These are phyloP conservation scores for Vicia sativa DNA, from an alignment of 306 rosid species.

Conservation along the genomic window DNA sequence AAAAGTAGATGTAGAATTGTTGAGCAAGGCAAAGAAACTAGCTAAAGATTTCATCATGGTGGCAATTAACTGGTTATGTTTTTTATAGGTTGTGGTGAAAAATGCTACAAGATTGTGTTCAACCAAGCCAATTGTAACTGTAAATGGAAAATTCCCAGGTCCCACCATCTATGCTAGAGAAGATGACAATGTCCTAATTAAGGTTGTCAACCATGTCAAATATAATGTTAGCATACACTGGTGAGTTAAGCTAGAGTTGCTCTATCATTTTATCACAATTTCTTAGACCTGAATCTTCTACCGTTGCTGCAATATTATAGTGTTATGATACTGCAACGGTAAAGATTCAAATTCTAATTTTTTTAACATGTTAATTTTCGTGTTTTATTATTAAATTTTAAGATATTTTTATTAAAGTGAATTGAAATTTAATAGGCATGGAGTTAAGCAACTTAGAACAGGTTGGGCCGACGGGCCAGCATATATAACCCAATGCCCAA, in stretches of 20 bases:
- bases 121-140: slow-evolving; percentile 52
- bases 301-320: too few species aligned
- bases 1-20: slow-evolving; percentile 26
- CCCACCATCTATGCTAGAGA: slow-evolving; percentile 62
- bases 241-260: slow-evolving; percentile 39
- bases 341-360: not conserved
- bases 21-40: slow-evolving; percentile 32
- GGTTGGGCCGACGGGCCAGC: slow-evolving; percentile 99
- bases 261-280: not conserved
- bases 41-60: not conserved
- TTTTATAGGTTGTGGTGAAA: slow-evolving; percentile 50
- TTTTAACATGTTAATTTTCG: not conserved
- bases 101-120: slow-evolving; percentile 56
- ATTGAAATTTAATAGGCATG: slow-evolving; percentile 62
- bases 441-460: slow-evolving; percentile 65
- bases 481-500: slow-evolving; percentile 87
- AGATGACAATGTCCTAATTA: slow-evolving; percentile 54
- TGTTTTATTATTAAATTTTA: not conserved
- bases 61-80: slow-evolving; percentile 32
- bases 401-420: not conserved
- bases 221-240: slow-evolving; percentile 88
- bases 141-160: slow-evolving; percentile 57
- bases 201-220: slow-evolving; percentile 72
- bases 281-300: too few species aligned
- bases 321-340: too few species aligned